Evolutionary conservation across 2,329 filamentous ascomycete species (phyloP).

Genomic region (Cyphellophora europaea): DNA sequence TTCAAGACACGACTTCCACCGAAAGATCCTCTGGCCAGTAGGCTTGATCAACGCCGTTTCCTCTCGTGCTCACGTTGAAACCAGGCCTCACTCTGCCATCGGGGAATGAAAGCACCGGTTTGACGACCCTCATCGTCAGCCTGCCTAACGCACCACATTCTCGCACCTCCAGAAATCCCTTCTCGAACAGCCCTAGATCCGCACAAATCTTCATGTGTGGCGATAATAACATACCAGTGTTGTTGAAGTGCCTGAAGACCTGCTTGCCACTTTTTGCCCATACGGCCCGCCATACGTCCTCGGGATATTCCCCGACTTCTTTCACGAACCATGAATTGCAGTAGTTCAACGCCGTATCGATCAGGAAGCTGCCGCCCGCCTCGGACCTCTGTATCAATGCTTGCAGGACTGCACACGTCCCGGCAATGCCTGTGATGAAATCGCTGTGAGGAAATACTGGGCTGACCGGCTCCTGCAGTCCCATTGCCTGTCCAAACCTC

Average conservation of each 20-base stretch:
- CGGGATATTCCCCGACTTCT: conserved; percentile 28
- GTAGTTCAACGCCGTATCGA: conserved; percentile 13
- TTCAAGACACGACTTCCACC: conserved; percentile 2
- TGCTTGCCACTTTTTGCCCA: conserved; percentile 35
- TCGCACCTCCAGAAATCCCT: conserved; percentile 17
- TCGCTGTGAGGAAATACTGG: conserved; percentile 44
- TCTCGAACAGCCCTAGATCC: conserved; percentile 39
- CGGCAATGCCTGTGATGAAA: conserved; percentile 64
- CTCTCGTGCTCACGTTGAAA: conserved; percentile 39
- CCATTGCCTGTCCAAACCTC: conserved; percentile 24
- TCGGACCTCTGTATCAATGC: conserved; percentile 55
- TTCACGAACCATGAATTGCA: conserved; percentile 34
- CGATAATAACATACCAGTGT: conserved; percentile 6
- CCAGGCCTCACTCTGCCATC: conserved; percentile 27
- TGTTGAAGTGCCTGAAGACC: conserved; percentile 42
- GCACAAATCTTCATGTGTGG: conserved; percentile 35
- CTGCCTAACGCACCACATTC: conserved; percentile 23
- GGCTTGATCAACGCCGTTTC: conserved; percentile 39
- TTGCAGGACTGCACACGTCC: conserved; percentile 55
- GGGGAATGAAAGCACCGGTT: conserved; percentile 33
- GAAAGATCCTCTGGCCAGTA: conserved; percentile 34
- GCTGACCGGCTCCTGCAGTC: conserved; percentile 24
- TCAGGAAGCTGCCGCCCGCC: conserved; percentile 30
- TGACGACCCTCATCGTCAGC: conserved; percentile 28
- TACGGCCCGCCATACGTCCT: conserved; percentile 36